phyloP scores from a whole-genome alignment of 73 alveolate genomes.

The Breviolum minutum region DNA sequence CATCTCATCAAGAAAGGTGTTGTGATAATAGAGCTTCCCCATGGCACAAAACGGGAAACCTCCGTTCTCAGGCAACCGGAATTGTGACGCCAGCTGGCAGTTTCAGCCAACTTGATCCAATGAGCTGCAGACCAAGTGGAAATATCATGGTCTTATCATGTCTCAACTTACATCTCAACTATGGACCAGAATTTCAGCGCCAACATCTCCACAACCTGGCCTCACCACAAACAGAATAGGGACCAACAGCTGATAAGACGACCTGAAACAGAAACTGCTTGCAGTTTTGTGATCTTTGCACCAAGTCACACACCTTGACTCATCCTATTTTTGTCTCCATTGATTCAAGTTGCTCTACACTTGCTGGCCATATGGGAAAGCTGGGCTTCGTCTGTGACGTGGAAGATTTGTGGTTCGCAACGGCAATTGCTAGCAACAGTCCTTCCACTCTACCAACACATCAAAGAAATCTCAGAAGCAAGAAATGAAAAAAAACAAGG shows the following conservation, averaged over 20 bases:
- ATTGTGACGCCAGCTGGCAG: no score
- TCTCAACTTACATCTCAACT: neutral
- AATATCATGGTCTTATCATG: neutral
- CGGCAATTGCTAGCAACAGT: constrained; percentile 41
- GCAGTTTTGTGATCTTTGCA: neutral
- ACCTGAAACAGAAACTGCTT: constrained; percentile 15
- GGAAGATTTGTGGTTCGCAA: constrained; percentile 9
- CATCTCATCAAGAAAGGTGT: no score
- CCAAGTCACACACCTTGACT: no score
- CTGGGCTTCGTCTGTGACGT: constrained; percentile 11
- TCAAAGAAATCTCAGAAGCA: no score
- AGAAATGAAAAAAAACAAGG: no score
- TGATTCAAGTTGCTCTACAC: neutral
- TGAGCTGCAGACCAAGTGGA: no score
- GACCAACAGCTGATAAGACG: constrained; percentile 51
- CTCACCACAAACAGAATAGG: constrained; percentile 53
- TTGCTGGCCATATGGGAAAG: constrained; percentile 27
- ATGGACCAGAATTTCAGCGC: neutral
- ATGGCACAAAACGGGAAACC: no score
- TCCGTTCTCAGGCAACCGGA: no score
- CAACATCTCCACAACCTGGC: neutral
- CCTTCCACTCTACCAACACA: neutral
- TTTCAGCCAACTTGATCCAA: no score
- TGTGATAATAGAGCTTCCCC: no score
- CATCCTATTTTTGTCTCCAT: neutral